phyloP scores from a whole-genome alignment of 1,284 basidiomycete genomes.

The Fomitopsis schrenkii region DNA sequence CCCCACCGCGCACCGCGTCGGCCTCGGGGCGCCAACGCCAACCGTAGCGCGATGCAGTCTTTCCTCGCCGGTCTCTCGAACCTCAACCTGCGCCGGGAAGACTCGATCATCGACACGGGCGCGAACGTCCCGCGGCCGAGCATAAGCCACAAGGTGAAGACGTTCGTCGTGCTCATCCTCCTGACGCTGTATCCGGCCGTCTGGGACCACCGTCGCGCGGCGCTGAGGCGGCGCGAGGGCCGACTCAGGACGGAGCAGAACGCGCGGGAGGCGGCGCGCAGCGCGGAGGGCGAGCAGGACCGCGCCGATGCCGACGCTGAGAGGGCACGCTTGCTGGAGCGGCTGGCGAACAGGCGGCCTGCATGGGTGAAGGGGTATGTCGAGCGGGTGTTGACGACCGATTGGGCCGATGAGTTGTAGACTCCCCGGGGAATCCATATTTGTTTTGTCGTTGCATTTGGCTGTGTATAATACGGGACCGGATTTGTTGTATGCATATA shows the following conservation, averaged over 20 bases:
- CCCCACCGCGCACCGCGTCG: conserved; percentile 10
- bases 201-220: conserved; percentile 64
- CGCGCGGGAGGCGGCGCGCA: conserved; percentile 33
- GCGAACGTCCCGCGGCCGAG: conserved; percentile 32
- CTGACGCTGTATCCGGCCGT: conserved; percentile 70
- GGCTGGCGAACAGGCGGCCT: conserved; percentile 47
- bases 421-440: not conserved
- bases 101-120: conserved; percentile 40
- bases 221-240: conserved; percentile 62
- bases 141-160: conserved; percentile 43
- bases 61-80: conserved; percentile 52
- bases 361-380: conserved; percentile 65
- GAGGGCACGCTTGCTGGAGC: conserved; percentile 35
- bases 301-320: conserved; percentile 30
- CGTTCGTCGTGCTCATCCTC: conserved; percentile 56
- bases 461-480: conserved; percentile 2
- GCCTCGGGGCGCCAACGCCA: not conserved
- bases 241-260: conserved; percentile 64
- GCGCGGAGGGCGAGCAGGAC: conserved; percentile 25
- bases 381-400: conserved; percentile 56
- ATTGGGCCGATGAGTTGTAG: conserved; percentile 63
- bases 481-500: conserved; percentile 7
- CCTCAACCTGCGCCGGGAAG: conserved; percentile 54
- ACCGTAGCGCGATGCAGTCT: conserved; percentile 24
- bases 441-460: not conserved